A percentile compares a stretch with the other conserved stretches of the same genome.
Evolutionary conservation across 1,284 basidiomycete genomes (phyloP).

Genomic region (Rhizoctonia solani): DNA sequence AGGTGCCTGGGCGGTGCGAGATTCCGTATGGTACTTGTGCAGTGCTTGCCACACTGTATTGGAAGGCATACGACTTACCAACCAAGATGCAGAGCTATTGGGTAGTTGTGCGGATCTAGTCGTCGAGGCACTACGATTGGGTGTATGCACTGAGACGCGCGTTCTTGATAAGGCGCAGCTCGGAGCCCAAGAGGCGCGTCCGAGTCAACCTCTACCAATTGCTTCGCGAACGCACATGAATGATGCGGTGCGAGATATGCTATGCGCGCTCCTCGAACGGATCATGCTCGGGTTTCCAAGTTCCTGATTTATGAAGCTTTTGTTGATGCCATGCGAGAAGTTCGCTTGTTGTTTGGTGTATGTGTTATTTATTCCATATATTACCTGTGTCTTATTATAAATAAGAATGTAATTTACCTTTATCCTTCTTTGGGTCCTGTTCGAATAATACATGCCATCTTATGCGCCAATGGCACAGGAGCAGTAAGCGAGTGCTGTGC

Average conservation of each 20-base stretch:
- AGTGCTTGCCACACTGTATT: conserved; percentile 20
- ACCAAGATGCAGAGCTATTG: not conserved
- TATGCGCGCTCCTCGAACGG: conserved; percentile 28
- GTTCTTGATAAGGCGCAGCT: not conserved
- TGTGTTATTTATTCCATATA: too few species aligned
- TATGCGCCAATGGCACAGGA: too few species aligned
- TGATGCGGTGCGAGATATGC: conserved; percentile 7
- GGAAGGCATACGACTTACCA: not conserved
- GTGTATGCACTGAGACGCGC: not conserved
- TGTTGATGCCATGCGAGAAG: not conserved
- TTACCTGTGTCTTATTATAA: too few species aligned
- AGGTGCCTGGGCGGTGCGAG: not conserved
- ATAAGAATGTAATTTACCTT: too few species aligned
- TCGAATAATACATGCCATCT: too few species aligned
- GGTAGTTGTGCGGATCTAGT: conserved; percentile 10
- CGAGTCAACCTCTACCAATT: too few species aligned
- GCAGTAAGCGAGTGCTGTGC: conserved; percentile 34
- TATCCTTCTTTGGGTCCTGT: too few species aligned
- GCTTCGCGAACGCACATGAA: not conserved
- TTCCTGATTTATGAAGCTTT: too few species aligned
- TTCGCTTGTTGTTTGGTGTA: too few species aligned
- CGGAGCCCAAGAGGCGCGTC: too few species aligned
- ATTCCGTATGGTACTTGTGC: conserved; percentile 27
- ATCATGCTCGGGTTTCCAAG: conserved; percentile 27
- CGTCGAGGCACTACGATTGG: conserved; percentile 1